Evolutionary conservation across 2,329 filamentous ascomycete genomes (phyloP).

Genomic region (Myriosclerotinia duriaeana): DNA sequence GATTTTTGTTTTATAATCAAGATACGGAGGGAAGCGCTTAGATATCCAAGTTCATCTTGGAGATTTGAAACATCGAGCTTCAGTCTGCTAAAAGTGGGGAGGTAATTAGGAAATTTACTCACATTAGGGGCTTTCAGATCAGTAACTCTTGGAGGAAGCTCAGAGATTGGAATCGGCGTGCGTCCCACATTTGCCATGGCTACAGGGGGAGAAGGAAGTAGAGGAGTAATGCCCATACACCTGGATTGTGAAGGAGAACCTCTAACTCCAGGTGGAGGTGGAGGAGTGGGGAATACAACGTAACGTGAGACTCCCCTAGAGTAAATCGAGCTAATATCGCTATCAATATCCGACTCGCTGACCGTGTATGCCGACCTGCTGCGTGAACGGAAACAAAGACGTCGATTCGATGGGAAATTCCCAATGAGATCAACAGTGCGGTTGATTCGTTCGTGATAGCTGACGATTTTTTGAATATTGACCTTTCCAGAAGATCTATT

Average conservation of each 20-base stretch:
- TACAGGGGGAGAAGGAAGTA: neutral
- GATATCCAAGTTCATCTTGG: neutral
- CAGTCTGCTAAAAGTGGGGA: neutral
- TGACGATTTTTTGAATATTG: conserved; percentile 33
- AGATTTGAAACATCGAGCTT: neutral
- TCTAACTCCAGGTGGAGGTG: neutral
- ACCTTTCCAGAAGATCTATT: conserved; percentile 30
- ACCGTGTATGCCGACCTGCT: conserved; percentile 23
- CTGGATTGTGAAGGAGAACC: neutral
- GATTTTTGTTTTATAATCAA: neutral
- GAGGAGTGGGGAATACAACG: neutral
- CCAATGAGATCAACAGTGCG: conserved; percentile 31
- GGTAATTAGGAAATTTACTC: neutral
- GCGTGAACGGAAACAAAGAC: neutral
- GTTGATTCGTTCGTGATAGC: conserved; percentile 31
- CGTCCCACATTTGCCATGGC: too few relatives aligned
- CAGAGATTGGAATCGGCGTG: neutral
- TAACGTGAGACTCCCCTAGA: neutral
- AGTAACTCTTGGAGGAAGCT: neutral
- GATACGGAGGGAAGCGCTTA: neutral
- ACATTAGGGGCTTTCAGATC: neutral
- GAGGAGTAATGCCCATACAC: too few relatives aligned
- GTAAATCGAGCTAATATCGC: conserved; percentile 22
- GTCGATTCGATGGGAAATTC: conserved; percentile 23
- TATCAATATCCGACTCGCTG: conserved; percentile 23